These are phyloP conservation scores for Stropharia rugosoannulata DNA, from an alignment of 768 basidiomycete genomes.

Conservation along the genomic window DNA sequence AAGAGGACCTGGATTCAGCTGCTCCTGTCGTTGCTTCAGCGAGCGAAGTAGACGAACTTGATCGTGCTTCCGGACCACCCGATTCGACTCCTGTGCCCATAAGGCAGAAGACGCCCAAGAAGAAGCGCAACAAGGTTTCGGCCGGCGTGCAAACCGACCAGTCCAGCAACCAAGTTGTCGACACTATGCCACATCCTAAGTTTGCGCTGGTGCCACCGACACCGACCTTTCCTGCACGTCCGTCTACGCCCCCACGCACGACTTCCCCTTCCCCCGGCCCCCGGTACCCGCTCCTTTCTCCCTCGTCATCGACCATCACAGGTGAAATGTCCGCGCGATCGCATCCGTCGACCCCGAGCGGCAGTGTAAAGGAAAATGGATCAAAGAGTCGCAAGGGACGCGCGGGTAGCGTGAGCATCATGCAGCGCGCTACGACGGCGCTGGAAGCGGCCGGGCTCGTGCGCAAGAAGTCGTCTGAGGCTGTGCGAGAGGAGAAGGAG, in stretches of 20 bases:
- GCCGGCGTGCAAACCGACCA: constrained; percentile 49
- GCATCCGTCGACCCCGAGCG: constrained; percentile 68
- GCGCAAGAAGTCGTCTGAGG: constrained; percentile 79
- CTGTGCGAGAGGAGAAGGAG: constrained; percentile 59
- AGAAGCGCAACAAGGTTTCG: constrained; percentile 29
- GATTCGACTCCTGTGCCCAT: constrained; percentile 1
- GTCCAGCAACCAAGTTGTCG: constrained; percentile 11
- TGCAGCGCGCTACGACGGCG: constrained; percentile 93
- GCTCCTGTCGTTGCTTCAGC: constrained; percentile 17
- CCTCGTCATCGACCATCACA: constrained; percentile 47
- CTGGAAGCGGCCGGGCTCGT: constrained; percentile 84
- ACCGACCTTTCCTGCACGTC: constrained; percentile 51
- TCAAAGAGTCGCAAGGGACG: constrained; percentile 66
- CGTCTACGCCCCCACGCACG: constrained; percentile 55
- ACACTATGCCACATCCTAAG: constrained; percentile 39
- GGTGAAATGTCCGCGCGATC: constrained; percentile 52
- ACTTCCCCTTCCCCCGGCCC: constrained; percentile 31
- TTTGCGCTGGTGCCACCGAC: constrained; percentile 79
- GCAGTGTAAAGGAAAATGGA: constrained; percentile 53
- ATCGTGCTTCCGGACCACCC: constrained; percentile 14
- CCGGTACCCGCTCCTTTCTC: constrained; percentile 53
- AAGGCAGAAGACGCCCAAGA: constrained; percentile 26
- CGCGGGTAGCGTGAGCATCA: constrained; percentile 91
- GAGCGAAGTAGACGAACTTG: constrained; percentile 14
- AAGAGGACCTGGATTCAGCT: constrained; percentile 34